Evolutionary conservation across 306 rosid species (phyloP).

Genomic region (Castanea mollissima): DNA sequence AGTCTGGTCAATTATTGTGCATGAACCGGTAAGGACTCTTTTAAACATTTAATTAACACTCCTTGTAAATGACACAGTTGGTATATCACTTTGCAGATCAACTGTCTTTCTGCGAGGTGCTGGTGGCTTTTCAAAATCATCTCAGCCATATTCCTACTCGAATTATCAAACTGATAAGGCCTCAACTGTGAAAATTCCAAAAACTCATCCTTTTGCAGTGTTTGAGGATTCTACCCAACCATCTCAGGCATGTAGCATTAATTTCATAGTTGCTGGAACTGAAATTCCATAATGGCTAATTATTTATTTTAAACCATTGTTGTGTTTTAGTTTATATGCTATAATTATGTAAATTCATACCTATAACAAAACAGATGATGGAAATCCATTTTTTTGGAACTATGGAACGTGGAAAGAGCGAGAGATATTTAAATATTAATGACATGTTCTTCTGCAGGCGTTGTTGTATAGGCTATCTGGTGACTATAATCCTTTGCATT

Average conservation of each 20-base stretch:
- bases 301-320: not conserved
- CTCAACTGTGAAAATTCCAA: conserved; percentile 57
- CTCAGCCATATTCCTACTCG: conserved; percentile 69
- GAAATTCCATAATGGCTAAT: not conserved
- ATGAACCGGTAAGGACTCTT: conserved; percentile 66
- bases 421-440: not conserved
- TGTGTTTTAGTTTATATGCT: not conserved
- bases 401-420: not conserved
- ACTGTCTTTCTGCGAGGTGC: conserved; percentile 83
- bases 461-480: conserved; percentile 86
- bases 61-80: conserved; percentile 27
- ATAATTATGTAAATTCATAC: not conserved
- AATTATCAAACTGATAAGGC: conserved; percentile 60
- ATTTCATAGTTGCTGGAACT: conserved; percentile 15
- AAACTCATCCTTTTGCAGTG: conserved; percentile 65
- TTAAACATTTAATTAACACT: conserved; percentile 17
- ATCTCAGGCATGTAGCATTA: conserved; percentile 65
- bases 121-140: conserved; percentile 93
- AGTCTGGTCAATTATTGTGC: conserved; percentile 78
- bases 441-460: conserved; percentile 63
- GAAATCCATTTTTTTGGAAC: not conserved
- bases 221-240: conserved; percentile 72
- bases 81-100: conserved; percentile 48
- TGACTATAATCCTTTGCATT: conserved; percentile 90
- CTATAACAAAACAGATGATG: not conserved